Percentiles rank a stretch among this genome's conserved stretches.
Conservation (phyloP, 208 protist species). For the Acanthamoeba healyi region DNA sequence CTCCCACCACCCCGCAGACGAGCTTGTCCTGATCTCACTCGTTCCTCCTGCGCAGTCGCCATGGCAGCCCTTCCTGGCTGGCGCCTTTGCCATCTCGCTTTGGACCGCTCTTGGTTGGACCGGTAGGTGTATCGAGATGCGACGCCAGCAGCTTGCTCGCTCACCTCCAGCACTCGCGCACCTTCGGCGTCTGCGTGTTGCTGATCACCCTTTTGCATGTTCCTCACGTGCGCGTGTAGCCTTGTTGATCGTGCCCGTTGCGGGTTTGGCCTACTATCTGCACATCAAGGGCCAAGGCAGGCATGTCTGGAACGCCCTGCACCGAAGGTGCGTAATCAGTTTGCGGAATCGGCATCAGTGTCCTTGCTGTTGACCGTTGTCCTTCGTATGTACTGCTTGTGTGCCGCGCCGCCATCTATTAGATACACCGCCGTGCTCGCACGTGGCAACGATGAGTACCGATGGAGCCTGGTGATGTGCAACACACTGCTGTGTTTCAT, state of each 20-base stretch:
- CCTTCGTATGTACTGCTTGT: too few relatives aligned
- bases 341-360: too few relatives aligned
- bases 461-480: background rate
- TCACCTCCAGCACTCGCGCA: background rate
- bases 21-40: background rate
- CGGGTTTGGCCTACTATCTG: slow-evolving; percentile 36
- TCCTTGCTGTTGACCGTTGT: too few relatives aligned
- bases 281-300: slow-evolving; percentile 39
- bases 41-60: background rate
- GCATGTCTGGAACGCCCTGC: slow-evolving; percentile 8
- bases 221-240: background rate
- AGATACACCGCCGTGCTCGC: slow-evolving; percentile 39
- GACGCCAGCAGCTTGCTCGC: background rate
- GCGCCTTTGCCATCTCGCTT: slow-evolving; percentile 17
- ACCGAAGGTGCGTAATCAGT: background rate
- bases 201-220: background rate
- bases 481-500: background rate
- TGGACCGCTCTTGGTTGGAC: slow-evolving; percentile 16
- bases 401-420: background rate
- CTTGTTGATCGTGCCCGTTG: slow-evolving; percentile 33
- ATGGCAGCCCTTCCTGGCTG: slow-evolving; percentile 38
- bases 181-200: background rate
- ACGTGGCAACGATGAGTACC: slow-evolving; percentile 36
- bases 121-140: background rate
- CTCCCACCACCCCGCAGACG: background rate